phyloP scores from a whole-genome alignment of 352 stramenopile species.

The Phytophthora crassamura region DNA sequence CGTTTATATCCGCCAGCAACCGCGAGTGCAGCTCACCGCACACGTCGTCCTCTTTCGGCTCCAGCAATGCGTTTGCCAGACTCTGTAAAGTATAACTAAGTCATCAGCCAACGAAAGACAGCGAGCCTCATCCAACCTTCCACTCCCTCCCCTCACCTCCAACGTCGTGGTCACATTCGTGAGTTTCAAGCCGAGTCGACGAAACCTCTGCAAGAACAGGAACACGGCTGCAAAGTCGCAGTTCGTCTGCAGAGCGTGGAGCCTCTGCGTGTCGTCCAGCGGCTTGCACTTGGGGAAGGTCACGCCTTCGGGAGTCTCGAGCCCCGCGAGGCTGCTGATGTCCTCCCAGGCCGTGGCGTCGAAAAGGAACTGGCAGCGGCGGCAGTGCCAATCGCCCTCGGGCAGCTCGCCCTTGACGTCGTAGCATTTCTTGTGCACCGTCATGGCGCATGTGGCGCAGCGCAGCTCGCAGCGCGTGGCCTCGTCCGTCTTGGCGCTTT shows the following conservation, averaged over 20 bases:
- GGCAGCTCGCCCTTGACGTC: slow-evolving; percentile 48
- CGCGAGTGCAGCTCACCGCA: slow-evolving; percentile 55
- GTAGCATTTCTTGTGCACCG: slow-evolving; percentile 79
- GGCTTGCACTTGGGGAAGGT: slow-evolving; percentile 48
- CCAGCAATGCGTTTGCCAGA: slow-evolving; percentile 46
- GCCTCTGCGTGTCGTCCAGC: slow-evolving; percentile 35
- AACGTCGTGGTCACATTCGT: slow-evolving; percentile 52
- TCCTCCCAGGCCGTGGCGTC: slow-evolving; percentile 41
- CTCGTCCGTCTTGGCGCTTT: slow-evolving; percentile 57
- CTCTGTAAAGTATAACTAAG: slow-evolving; percentile 20
- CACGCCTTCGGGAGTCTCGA: slow-evolving; percentile 20
- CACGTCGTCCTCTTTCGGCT: slow-evolving; percentile 40
- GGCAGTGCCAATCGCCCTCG: slow-evolving; percentile 61
- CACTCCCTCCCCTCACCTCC: slow-evolving; percentile 48
- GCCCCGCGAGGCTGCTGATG: slow-evolving; percentile 25
- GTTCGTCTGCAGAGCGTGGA: slow-evolving; percentile 48
- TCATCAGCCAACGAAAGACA: neutral
- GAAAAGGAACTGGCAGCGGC: slow-evolving; percentile 59
- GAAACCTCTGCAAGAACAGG: slow-evolving; percentile 75
- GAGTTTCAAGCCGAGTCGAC: slow-evolving; percentile 61
- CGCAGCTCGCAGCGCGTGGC: slow-evolving; percentile 62
- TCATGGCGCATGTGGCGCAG: slow-evolving; percentile 71
- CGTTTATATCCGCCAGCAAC: slow-evolving; percentile 57
- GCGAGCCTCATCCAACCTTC: neutral
- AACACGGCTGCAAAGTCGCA: slow-evolving; percentile 68